Base-by-base conservation (phyloP, 306 rosid genomes). In the Sindora glabra region DNA sequence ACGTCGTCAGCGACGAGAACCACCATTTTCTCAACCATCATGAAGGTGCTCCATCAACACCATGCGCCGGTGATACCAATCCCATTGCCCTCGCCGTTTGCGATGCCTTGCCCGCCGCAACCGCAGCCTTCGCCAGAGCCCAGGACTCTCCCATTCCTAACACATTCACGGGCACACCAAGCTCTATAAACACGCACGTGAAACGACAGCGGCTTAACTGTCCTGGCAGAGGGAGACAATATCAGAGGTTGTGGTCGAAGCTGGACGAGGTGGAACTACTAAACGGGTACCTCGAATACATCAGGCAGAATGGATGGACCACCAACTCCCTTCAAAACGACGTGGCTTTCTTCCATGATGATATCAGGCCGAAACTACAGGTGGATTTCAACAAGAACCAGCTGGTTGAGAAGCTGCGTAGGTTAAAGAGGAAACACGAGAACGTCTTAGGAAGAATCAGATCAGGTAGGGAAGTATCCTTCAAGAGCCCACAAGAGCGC, bases 351-450 rank as follows among this genome's bases (percentile, higher is more conserved):
- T 68, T 74, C 18, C 48, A 29, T 9, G 34, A 29, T 29, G 8
- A 29, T 9, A 9, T 29, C 79, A 75, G 69, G 79, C 75, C 84
- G 4, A 82, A 82, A 50, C 62, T 82, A 1, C 81, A 75, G 71
- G 53, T 74, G 41, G 84, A 59, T 18, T 78, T 82, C 68, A 82
- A 82, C 69, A 77, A 81, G 73, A 81, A 68, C 50, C 87, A 81
- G 79, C 81, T 81, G 39, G 81, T 78, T 10, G 87, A 81, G 68
- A 81, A 81, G 84, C 87, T 81, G 16, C 74, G 87, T 21, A 70
- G 90, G 76, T 64, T 94, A 52, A 94, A 94, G 78, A 86, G 83
- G 65, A 94, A 94, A 68, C 86, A 86, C 78, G 80, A 83, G 24
- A 68, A 64, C 33, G 59, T 73, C 24, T 24, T 79, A 36, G 71